phyloP scores from a whole-genome alignment of 208 protist species.

The Acanthamoeba royreba region DNA sequence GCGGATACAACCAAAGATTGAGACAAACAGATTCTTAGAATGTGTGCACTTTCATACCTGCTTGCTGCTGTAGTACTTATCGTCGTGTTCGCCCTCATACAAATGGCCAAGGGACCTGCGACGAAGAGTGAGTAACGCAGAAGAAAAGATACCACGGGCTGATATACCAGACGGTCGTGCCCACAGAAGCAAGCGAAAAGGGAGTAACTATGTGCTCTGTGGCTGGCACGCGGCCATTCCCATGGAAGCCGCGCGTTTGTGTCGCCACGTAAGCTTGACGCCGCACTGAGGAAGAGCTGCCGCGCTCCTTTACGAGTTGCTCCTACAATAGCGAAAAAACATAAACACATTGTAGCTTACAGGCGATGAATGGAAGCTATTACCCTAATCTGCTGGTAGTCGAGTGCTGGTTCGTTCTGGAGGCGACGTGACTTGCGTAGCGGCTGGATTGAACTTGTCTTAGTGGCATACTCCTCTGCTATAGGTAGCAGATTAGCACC shows the following conservation, averaged over 20 bases:
- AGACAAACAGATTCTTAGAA: not conserved
- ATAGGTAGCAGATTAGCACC: too few relatives aligned
- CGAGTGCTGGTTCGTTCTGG: not conserved
- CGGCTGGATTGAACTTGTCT: not conserved
- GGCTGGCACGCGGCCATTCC: not conserved
- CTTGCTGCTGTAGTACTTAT: slow-evolving; percentile 41
- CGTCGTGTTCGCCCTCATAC: not conserved
- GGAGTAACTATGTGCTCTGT: not conserved
- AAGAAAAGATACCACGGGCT: not conserved
- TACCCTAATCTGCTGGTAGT: not conserved
- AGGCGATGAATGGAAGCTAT: not conserved
- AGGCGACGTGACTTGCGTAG: slow-evolving; percentile 8
- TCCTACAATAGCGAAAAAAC: not conserved
- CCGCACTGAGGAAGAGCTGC: too few relatives aligned
- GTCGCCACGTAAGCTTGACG: too few relatives aligned
- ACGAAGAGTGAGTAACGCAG: not conserved
- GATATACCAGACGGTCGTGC: slow-evolving; percentile 35
- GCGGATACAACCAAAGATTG: not conserved
- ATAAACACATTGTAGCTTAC: not conserved
- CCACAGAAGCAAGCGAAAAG: not conserved
- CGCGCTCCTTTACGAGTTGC: not conserved
- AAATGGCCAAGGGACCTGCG: slow-evolving; percentile 20
- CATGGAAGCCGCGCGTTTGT: not conserved
- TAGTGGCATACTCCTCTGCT: too few relatives aligned
- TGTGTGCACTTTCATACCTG: not conserved